These are phyloP conservation scores for Colletotrichum zoysiae DNA, from an alignment of 2,329 filamentous ascomycete species.

Conservation along the genomic window DNA sequence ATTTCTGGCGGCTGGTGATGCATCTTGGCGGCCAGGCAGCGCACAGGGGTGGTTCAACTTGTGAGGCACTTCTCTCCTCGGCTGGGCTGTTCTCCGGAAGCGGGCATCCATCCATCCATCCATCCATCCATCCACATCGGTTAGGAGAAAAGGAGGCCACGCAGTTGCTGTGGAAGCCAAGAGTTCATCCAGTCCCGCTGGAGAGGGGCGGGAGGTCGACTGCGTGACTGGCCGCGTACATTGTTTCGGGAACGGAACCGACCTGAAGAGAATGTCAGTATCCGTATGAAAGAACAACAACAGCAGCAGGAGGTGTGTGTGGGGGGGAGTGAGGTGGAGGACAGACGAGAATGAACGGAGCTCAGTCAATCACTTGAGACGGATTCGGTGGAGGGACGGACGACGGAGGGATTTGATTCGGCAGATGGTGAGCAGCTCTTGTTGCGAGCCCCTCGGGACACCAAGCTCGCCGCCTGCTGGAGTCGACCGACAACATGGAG, in stretches of 20 bases:
- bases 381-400: neutral
- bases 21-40: constrained; percentile 18
- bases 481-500: neutral
- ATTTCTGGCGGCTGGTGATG: constrained; percentile 15
- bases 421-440: neutral
- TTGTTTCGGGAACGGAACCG: constrained; percentile 2
- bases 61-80: constrained; percentile 10
- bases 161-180: constrained; percentile 26
- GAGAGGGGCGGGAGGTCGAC: neutral
- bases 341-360: neutral
- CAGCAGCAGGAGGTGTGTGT: neutral
- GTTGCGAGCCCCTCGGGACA: neutral
- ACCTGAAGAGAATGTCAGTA: neutral
- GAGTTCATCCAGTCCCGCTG: constrained; percentile 26
- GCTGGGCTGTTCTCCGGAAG: constrained; percentile 19
- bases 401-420: no score
- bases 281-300: neutral
- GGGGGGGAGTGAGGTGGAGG: neutral
- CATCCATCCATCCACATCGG: neutral
- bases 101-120: constrained; percentile 1
- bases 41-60: neutral
- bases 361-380: neutral
- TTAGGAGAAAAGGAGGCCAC: constrained; percentile 7
- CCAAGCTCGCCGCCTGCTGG: neutral
- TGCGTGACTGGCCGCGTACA: neutral